Percentiles rank a stretch among this genome's conserved stretches.
phyloP scores from a whole-genome alignment of 805 yeast species.

The Brettanomyces custersianus region DNA sequence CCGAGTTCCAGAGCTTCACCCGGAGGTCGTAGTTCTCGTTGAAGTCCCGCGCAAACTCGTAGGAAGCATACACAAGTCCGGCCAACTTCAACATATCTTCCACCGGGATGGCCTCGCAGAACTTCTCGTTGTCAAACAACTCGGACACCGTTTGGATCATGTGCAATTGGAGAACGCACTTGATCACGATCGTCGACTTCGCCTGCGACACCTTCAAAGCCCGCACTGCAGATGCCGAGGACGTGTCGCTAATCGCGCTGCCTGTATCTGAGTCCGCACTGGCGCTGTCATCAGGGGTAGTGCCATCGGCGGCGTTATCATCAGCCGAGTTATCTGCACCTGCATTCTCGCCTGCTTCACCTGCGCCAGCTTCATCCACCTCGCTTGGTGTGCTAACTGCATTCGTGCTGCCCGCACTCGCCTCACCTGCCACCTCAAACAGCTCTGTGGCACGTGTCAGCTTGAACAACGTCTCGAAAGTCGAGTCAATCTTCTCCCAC shows the following conservation, averaged over 20 bases:
- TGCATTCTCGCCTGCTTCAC: constrained; percentile 25
- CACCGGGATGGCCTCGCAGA: constrained; percentile 64
- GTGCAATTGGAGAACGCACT: constrained; percentile 82
- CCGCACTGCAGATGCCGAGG: constrained; percentile 10
- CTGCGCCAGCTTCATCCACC: constrained; percentile 12
- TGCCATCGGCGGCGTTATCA: constrained; percentile 6
- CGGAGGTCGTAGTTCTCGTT: constrained; percentile 84
- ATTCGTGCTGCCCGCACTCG: too few relatives aligned
- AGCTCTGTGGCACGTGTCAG: constrained; percentile 82
- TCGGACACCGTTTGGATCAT: constrained; percentile 84
- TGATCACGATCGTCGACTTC: constrained; percentile 75
- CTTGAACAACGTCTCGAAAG: constrained; percentile 63
- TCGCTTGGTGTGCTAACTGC: constrained; percentile 23
- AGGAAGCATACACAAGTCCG: constrained; percentile 54
- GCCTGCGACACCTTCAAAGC: constrained; percentile 15
- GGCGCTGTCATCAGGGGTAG: constrained; percentile 6
- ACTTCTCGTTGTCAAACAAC: constrained; percentile 58
- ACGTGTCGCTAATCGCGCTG: constrained; percentile 10
- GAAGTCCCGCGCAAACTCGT: constrained; percentile 76
- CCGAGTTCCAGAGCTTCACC: constrained; percentile 83
- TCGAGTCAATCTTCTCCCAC: constrained; percentile 63
- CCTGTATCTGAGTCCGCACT: constrained; percentile 7
- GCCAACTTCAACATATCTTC: constrained; percentile 52
- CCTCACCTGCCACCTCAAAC: constrained; percentile 44
- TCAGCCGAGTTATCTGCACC: constrained; percentile 21